Evolutionary conservation across 2,329 filamentous ascomycete genomes (phyloP).

Genomic region (Microdochium nivale): DNA sequence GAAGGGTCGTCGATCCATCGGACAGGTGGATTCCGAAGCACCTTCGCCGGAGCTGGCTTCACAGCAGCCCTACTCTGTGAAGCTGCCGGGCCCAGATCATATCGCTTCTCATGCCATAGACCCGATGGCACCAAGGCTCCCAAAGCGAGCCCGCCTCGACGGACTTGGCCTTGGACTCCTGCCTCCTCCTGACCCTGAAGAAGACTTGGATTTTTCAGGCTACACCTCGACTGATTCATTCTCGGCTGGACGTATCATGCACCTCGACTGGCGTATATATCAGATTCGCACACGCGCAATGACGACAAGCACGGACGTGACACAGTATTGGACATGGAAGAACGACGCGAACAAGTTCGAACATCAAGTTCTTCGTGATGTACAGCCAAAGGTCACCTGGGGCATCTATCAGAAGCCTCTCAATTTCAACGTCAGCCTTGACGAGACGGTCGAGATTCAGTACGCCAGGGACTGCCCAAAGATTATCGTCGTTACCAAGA

Average conservation of each 20-base stretch:
- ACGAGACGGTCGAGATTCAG: slow-evolving; percentile 35
- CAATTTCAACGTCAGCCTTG: slow-evolving; percentile 39
- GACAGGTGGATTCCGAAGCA: slow-evolving; percentile 20
- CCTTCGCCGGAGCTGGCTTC: slow-evolving; percentile 5
- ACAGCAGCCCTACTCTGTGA: not conserved
- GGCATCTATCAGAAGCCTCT: slow-evolving; percentile 39
- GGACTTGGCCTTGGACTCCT: slow-evolving; percentile 1
- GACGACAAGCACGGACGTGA: slow-evolving; percentile 36
- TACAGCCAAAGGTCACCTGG: slow-evolving; percentile 33
- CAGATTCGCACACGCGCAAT: slow-evolving; percentile 40
- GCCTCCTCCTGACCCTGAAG: slow-evolving; percentile 13
- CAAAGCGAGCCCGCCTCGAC: slow-evolving; percentile 21
- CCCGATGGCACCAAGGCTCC: slow-evolving; percentile 11
- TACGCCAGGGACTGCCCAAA: slow-evolving; percentile 33
- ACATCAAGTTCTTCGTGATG: slow-evolving; percentile 43
- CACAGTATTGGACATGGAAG: slow-evolving; percentile 48
- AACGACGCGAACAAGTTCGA: slow-evolving; percentile 32
- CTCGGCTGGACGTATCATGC: slow-evolving; percentile 32
- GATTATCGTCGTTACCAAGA: slow-evolving; percentile 31
- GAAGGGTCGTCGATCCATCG: slow-evolving; percentile 18
- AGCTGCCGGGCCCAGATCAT: not conserved
- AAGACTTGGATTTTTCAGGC: slow-evolving; percentile 35
- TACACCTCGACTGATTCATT: slow-evolving; percentile 44
- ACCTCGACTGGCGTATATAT: slow-evolving; percentile 41
- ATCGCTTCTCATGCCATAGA: not conserved